Evolutionary conservation across 164 flowering plant genomes (phyloP).

Genomic region (Vitis riparia): DNA sequence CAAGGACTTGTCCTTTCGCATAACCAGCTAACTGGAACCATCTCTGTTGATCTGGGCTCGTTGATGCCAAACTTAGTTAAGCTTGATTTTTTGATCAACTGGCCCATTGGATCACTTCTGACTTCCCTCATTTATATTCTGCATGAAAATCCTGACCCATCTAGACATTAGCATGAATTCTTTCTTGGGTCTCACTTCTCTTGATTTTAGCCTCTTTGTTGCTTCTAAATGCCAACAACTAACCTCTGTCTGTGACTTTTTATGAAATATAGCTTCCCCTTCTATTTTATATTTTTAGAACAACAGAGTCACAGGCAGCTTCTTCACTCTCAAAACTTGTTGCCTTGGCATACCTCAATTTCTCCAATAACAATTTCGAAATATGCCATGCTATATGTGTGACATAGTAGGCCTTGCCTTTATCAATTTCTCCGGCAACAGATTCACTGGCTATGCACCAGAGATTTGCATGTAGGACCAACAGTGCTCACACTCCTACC

Average conservation of each 20-base stretch:
- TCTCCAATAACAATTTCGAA: slow-evolving; percentile 47
- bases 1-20: slow-evolving; percentile 59
- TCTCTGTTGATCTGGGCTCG: slow-evolving; percentile 39
- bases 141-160: slow-evolving; percentile 38
- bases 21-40: slow-evolving; percentile 43
- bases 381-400: slow-evolving; percentile 49
- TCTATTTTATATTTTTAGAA: no score
- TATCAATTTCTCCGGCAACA: slow-evolving; percentile 21
- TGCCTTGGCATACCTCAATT: slow-evolving; percentile 54
- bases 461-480: slow-evolving; percentile 27
- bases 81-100: slow-evolving; percentile 10
- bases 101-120: background rate
- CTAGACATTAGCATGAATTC: slow-evolving; percentile 53
- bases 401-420: slow-evolving; percentile 40
- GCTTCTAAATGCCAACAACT: no score
- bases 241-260: no score
- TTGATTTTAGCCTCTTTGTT: no score
- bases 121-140: slow-evolving; percentile 46
- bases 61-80: slow-evolving; percentile 44
- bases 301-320: no score
- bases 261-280: no score
- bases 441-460: slow-evolving; percentile 31
- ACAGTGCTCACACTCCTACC: slow-evolving; percentile 20
- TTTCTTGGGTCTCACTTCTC: slow-evolving; percentile 39
- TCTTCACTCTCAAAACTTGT: background rate